Base-by-base conservation (phyloP, 768 basidiomycete genomes). In the Agaricus blazei region DNA sequence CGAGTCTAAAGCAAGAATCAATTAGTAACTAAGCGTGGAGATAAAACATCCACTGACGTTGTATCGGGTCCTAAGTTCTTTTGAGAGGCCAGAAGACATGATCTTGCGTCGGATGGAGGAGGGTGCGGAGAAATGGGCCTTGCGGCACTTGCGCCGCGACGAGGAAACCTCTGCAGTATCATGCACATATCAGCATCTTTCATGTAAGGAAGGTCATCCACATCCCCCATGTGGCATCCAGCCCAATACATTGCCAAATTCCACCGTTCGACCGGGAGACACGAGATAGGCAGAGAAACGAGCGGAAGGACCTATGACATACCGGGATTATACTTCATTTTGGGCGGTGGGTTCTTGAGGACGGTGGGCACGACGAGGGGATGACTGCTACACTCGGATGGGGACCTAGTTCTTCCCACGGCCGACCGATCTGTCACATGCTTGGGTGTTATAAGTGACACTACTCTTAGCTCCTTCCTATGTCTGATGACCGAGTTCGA, bases 91-190 rank as follows among this genome's bases (percentile, higher is more conserved):
- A 56, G 96, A 93, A 61, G 91, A 93, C 97, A 99, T 98, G 66
- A 98, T 94, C 77, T 91, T 94, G 72, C 97, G 88, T 72, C 96
- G 91, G 65, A 92, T 78, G 48, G 91, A 93, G 44, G 96, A 98
- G 48, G 96, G 92, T 42, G 96, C 96, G 51, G 81, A 81, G 75
- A 98, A 98, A 83, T 99, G 97, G 63, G 90, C 90, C 85, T 97
- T 98, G 79, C 94, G 93, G 67, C 88, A 84, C 85, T 98, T 98
- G 84, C 97, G 92, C 72, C 94, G 87, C 67, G 92, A 93, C 62
- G 90, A 91, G 61, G 93, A 91, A 68, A 89, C 83, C 69, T 90
- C 93, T 94, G 57, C 28, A 59, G 48, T 15, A 51, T 45, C 51
- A 62, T 46, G 59, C 59, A 41, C 56, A 58, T 58, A 60, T 77